A percentile compares a stretch with the other conserved stretches of the same genome.
These are phyloP conservation scores for Circinella minor DNA, from an alignment of 371 early-diverging fungal species.

Conservation along the genomic window DNA sequence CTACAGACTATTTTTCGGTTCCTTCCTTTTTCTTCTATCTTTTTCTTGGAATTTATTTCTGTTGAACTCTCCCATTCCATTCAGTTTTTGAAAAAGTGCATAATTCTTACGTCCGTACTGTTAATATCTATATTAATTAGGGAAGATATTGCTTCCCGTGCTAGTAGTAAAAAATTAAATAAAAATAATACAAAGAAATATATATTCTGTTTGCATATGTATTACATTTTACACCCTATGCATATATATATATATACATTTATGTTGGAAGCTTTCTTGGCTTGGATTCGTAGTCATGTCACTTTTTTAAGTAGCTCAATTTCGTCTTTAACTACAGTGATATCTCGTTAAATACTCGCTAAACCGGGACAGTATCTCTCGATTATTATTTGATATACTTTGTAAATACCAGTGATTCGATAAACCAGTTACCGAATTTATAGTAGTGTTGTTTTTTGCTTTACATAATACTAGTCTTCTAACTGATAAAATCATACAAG, in stretches of 20 bases:
- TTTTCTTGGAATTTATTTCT: neutral
- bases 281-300: neutral
- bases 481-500: too few relatives aligned
- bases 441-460: too few relatives aligned
- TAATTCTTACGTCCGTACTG: slow-evolving; percentile 1
- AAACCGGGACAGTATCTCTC: too few relatives aligned
- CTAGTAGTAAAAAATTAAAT: slow-evolving; percentile 1
- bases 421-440: too few relatives aligned
- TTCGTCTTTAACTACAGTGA: too few relatives aligned
- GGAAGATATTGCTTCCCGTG: neutral
- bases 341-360: too few relatives aligned
- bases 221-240: slow-evolving; percentile 1
- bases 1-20: slow-evolving; percentile 1
- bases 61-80: neutral
- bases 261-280: neutral
- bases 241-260: slow-evolving; percentile 1
- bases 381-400: too few relatives aligned
- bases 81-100: neutral
- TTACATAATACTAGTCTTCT: too few relatives aligned
- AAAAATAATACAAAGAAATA: too few relatives aligned
- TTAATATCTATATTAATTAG: neutral
- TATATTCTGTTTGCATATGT: neutral
- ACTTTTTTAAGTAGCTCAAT: too few relatives aligned
- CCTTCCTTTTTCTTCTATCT: too few relatives aligned
- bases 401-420: too few relatives aligned